These are phyloP conservation scores for Noccaea caerulescens DNA, from an alignment of 345 rosid species.

Conservation along the genomic window DNA sequence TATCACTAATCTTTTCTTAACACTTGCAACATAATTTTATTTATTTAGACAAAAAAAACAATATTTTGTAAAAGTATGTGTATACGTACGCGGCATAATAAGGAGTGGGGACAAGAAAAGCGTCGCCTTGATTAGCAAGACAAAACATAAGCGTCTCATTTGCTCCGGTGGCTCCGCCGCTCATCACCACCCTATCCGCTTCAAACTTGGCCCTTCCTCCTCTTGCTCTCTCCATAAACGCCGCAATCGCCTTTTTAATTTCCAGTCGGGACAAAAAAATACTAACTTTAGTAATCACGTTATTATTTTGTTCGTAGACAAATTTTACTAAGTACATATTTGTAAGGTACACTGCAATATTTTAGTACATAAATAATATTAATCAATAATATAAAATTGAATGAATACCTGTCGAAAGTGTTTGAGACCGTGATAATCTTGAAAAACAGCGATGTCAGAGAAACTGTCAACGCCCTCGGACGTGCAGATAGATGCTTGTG, in stretches of 20 bases:
- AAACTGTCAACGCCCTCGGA: conserved; percentile 57
- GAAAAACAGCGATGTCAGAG: conserved; percentile 70
- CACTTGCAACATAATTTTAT: too few relatives aligned
- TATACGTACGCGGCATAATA: conserved; percentile 71
- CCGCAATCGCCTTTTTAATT: conserved; percentile 61
- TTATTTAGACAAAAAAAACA: background rate
- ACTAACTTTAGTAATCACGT: too few relatives aligned
- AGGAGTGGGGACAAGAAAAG: conserved; percentile 80
- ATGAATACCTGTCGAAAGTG: conserved; percentile 62
- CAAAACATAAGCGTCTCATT: conserved; percentile 73
- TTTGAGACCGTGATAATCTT: conserved; percentile 80
- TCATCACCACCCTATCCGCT: conserved; percentile 70
- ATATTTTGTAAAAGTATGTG: background rate
- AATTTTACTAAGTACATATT: too few relatives aligned
- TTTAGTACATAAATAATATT: too few relatives aligned
- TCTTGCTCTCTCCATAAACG: conserved; percentile 72
- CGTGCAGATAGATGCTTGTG: conserved; percentile 77
- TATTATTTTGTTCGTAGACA: too few relatives aligned
- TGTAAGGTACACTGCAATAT: too few relatives aligned
- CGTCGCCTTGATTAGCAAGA: conserved; percentile 81
- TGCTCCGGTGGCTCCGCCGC: conserved; percentile 93
- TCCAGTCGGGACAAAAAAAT: too few relatives aligned
- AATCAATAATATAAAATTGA: background rate
- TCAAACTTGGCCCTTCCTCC: conserved; percentile 60
- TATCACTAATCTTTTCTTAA: background rate